Evolutionary conservation across 2,329 filamentous ascomycete species (phyloP), one percentile per base, ranked within the genome.

Genomic region (Mycocentrospora acerina): DNA sequence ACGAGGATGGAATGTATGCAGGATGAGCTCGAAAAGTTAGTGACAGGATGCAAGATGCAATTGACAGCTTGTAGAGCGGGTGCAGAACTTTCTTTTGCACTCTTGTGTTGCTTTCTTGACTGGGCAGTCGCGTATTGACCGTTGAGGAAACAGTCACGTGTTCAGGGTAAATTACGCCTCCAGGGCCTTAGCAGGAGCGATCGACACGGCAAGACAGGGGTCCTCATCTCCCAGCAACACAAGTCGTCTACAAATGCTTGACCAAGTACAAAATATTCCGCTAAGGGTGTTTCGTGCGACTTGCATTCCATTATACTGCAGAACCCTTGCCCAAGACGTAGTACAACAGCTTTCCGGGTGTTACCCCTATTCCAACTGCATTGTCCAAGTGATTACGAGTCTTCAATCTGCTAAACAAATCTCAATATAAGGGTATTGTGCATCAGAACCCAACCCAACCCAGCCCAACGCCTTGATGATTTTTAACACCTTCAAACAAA

Each of bases 401-500:
- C 39, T 37, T 18, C 49, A 47, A 31, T 37, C 26, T 31, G 35
- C 35, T 32, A 41, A 37, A 44, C 46, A 53, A 39, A 48, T 37
- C 46, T 36, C 51, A 53, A 51, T 41, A 48, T 49, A 50, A 51
- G 62, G 62, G 62, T 64, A 65, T 66, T 55, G 30, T 57, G 52
- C 60, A 51, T n/a, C 33, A 37, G 37, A 42, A 54, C 53, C n/a
- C n/a, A n/a, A 17, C 27, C 32, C 22, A 42, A 37, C 41, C 36
- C 47, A 55, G 41, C 32, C 37, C 38, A 58, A 51, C 51, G 48
- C 51, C 57, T 17, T 28, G 44, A 18, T n/a, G n/a, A n/a, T n/a
- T n/a, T n/a, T 36, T 26, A 48, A 25, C 5, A 38, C 26, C 43
- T 34, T 57, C 53, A 71, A 32, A 60, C 64, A 52, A 78, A 62